Evolutionary conservation across 73 alveolate species (phyloP), one percentile per base, ranked within the genome.

Genomic region (Halteria grandinella): DNA sequence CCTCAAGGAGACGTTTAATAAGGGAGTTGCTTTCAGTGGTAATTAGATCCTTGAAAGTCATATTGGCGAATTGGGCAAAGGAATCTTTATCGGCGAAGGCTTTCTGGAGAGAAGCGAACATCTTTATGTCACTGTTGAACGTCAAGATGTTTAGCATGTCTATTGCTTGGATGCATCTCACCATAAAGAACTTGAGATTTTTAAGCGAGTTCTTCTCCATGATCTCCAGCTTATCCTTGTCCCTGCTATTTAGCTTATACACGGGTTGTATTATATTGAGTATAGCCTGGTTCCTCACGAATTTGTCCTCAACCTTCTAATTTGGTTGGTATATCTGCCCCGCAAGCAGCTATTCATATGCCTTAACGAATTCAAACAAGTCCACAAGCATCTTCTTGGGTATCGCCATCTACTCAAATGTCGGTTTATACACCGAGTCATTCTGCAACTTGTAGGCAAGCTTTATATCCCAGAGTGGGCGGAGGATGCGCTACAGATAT

Each of bases 191-290:
- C 34, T 10, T 34, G 7, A 60, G 1, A 25, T 60, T 60, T 1
- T 36, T 60, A 21, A 60, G 7, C 23, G 77, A 60, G 21, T 60
- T 60, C 24, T 44, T 36, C 59, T 60, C 77, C 57, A 60, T 32
- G 6, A 37, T 29, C 24, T 60, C 77, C 48, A 60, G 41, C 14
- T 8, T 24, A 5, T 60, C 36, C 29, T 39, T 36, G 3, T 60
- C 77, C 1, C 43, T 59, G 18, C 17, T 21, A 2, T 2, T 11
- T 1, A 60, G 12, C 3, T 60, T 48, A 8, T 5, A 4, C 1
- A 60, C 77, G 23, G n/a, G n/a, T n/a, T n/a, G n/a, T n/a, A n/a
- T n/a, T n/a, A n/a, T n/a, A n/a, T n/a, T n/a, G 23, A 60, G 51
- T 2, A 4, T 37, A 10, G 43, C 59, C 24, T 37, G 18, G 3